Base-by-base conservation (phyloP, 495 filamentous ascomycete genomes). In the Amniculicola lignicola region DNA sequence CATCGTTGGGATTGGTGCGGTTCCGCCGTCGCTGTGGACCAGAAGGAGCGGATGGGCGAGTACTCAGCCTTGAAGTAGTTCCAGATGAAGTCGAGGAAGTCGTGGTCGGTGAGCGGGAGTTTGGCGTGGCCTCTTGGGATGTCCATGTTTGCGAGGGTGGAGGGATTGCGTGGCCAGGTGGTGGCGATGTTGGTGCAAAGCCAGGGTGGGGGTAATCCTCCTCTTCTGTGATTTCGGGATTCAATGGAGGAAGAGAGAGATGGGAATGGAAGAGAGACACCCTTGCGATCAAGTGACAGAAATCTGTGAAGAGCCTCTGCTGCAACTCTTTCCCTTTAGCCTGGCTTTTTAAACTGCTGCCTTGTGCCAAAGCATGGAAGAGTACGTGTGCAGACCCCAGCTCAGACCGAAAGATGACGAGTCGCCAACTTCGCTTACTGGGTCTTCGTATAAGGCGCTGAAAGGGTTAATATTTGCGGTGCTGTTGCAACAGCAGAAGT, bases 61-160 rank as follows among this genome's bases (percentile, higher is more conserved):
- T 63, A 63, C 51, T 63, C 60, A 19, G 54, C 54, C 48, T 55
- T 63, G 50, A 45, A 63, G 38, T 63, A 63, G 50, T 59, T 63
- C 50, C 38, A 55, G 33, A 63, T 48, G 45, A 63, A 63, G 50
- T 59, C 54, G 22, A 57, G 42, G 36, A 63, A 45, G 25, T 63
- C 60, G 16, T 28, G 12, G 11, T 59, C 54, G 4, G 14, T 59
- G 16, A 63, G 38, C n/a, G 60, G 60, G 11, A 54, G 35, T 55
- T 59, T 63, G 24, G 60, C 60, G 28, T 59, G 55, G 1, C 60
- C 60, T 23, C 54, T 54, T 1, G 60, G 60, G 28, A 63, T 63
- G 23, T 59, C 54, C 54, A 59, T 63, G 3, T 18, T 51, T 38
- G 18, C 18, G 37, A 11, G 51, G 6, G 37, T 18, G 12, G 22